Conservation (phyloP, 2,329 filamentous ascomycete genomes). For the Xylariales sp. region DNA sequence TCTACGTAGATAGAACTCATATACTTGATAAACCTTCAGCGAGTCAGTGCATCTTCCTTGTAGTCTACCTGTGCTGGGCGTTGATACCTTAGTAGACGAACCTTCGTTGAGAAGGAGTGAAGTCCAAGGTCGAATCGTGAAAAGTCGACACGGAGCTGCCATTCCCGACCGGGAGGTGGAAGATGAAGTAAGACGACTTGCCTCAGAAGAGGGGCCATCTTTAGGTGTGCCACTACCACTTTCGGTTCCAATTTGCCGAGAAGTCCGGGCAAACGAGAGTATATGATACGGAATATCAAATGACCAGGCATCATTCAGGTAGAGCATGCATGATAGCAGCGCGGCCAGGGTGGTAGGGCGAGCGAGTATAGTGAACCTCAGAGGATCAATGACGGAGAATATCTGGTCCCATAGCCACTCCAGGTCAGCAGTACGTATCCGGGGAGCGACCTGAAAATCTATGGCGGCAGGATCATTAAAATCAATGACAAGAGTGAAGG, state of each 20-base stretch:
- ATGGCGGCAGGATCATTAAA: constrained; percentile 48
- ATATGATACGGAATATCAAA: constrained; percentile 74
- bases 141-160: constrained; percentile 55
- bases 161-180: constrained; percentile 24
- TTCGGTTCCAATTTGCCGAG: constrained; percentile 25
- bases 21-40: constrained; percentile 66
- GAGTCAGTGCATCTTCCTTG: constrained; percentile 6
- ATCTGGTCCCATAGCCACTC: constrained; percentile 67
- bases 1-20: constrained; percentile 75
- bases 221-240: background rate
- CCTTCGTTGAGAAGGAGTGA: constrained; percentile 78
- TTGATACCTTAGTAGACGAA: constrained; percentile 75
- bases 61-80: background rate
- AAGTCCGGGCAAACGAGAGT: constrained; percentile 58
- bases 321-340: constrained; percentile 67
- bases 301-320: constrained; percentile 69
- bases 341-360: constrained; percentile 71
- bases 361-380: constrained; percentile 67
- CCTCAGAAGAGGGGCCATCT: constrained; percentile 4
- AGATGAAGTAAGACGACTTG: constrained; percentile 14
- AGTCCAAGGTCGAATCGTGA: constrained; percentile 73
- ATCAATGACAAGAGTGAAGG: constrained; percentile 56
- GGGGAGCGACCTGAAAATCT: constrained; percentile 47
- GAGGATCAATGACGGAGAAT: constrained; percentile 64
- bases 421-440: constrained; percentile 49